Base-by-base conservation (phyloP, 2,329 filamentous ascomycete genomes). In the Fusarium agapanthi region DNA sequence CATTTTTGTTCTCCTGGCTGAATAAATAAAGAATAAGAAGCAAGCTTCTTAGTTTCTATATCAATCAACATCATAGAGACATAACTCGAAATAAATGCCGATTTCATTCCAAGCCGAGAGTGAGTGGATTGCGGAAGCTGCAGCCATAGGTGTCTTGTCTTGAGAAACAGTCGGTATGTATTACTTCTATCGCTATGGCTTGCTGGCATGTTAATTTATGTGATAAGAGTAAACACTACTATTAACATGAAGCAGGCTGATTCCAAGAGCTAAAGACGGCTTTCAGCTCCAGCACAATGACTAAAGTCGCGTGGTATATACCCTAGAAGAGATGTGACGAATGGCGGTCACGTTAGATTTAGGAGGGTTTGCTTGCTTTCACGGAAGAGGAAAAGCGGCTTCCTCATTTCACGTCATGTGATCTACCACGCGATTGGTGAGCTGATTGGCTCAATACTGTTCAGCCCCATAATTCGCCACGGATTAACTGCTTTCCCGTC, bases 371-470 rank as follows among this genome's bases (percentile, higher is more conserved):
- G 14, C 7, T 34, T 34, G 32, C 32, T n/a, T 41, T n/a, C 0
- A 41, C 22, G 13, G 13, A 41, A n/a, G 22, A 41, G 38, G 38
- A 41, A 41, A 41, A 41, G 38, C 38, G 7, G 38, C 22, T 41
- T 15, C 5, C 0, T 15, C 7, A 15, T 15, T 6, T n/a, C 0
- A 14, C n/a, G 38, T 41, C 38, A 41, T 41, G 38, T 41, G 22
- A 41, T 22, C 6, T 0, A 0, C 1, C 13, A 41, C 13, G 38
- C 13, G 0, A 8, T n/a, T 6, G 8, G 0, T n/a, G 8, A 0
- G n/a, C 4, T 40, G 38, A 40, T 41, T 41, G 38, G 22, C 22
- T 41, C 13, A n/a, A n/a, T 1, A 7, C 22, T 15, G 7, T 8
- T 2, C 7, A 1, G 38, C 32, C 22, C 38, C 22, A n/a, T 1